phyloP scores from a whole-genome alignment of 2,329 filamentous ascomycete genomes.

The Bipolaris zeicola region DNA sequence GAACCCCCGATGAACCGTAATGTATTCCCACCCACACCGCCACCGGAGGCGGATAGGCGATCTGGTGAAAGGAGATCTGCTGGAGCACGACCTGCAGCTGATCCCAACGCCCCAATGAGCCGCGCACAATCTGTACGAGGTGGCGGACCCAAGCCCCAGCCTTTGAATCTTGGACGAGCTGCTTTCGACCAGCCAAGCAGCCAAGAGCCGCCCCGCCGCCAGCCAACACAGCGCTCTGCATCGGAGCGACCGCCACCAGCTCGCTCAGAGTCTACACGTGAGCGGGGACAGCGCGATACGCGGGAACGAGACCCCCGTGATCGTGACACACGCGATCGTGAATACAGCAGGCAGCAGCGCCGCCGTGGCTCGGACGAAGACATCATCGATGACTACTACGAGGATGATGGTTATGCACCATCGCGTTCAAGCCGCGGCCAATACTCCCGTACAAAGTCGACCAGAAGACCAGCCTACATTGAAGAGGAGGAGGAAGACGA shows the following conservation, averaged over 20 bases:
- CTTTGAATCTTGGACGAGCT: slow-evolving; percentile 56
- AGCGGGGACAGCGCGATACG: slow-evolving; percentile 20
- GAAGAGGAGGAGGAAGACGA: slow-evolving; percentile 83
- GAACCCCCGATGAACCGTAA: slow-evolving; percentile 80
- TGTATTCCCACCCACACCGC: slow-evolving; percentile 96
- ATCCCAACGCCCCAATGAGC: slow-evolving; percentile 44
- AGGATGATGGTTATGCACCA: slow-evolving; percentile 66
- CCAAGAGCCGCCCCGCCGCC: slow-evolving; percentile 42
- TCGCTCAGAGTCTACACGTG: slow-evolving; percentile 44
- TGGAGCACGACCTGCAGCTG: slow-evolving; percentile 22
- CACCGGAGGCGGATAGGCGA: slow-evolving; percentile 76
- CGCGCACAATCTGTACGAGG: slow-evolving; percentile 58
- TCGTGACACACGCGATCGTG: slow-evolving; percentile 20
- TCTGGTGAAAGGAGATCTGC: slow-evolving; percentile 29
- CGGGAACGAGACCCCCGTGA: slow-evolving; percentile 11
- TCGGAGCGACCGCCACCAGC: slow-evolving; percentile 52
- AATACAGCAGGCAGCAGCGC: slow-evolving; percentile 33
- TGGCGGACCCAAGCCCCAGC: slow-evolving; percentile 54
- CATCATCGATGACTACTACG: slow-evolving; percentile 63
- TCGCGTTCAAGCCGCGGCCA: slow-evolving; percentile 34
- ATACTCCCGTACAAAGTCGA: slow-evolving; percentile 36
- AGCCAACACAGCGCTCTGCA: slow-evolving; percentile 49
- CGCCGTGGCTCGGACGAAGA: slow-evolving; percentile 55
- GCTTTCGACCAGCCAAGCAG: slow-evolving; percentile 52
- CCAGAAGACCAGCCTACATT: slow-evolving; percentile 66